Evolutionary conservation across 2,329 filamentous ascomycete species (phyloP).

Genomic region (Biscogniauxia sp.): DNA sequence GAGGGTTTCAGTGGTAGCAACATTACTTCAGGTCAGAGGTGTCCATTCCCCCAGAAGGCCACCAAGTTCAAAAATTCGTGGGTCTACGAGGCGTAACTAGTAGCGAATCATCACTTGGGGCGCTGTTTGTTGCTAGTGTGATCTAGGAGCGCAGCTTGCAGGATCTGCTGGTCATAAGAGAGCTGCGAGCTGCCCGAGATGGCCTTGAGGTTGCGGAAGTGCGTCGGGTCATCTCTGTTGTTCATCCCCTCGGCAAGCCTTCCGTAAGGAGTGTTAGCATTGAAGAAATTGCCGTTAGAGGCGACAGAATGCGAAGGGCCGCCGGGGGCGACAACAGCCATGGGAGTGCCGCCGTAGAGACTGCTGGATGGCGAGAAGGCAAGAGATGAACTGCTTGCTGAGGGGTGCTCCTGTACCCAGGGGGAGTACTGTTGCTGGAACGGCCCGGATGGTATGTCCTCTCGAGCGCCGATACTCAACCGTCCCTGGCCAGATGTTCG

Average conservation of each 20-base stretch:
- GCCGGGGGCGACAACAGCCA: conserved; percentile 1
- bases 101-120: conserved; percentile 23
- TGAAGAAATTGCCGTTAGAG: conserved; percentile 29
- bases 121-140: conserved; percentile 19
- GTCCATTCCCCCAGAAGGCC: too few species aligned
- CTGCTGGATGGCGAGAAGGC: conserved; percentile 51
- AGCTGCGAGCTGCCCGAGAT: conserved; percentile 18
- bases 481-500: conserved; percentile 7
- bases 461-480: neutral
- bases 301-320: conserved; percentile 19
- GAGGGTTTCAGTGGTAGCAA: too few species aligned
- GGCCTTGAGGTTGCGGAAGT: conserved; percentile 28
- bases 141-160: conserved; percentile 25
- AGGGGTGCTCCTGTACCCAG: conserved; percentile 14
- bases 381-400: conserved; percentile 27
- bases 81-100: neutral
- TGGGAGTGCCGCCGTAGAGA: conserved; percentile 48
- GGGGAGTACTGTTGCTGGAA: conserved; percentile 20
- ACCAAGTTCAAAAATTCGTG: too few species aligned
- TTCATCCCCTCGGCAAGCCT: conserved; percentile 22
- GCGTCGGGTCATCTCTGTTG: conserved; percentile 24
- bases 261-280: conserved; percentile 27
- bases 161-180: conserved; percentile 25
- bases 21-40: too few species aligned
- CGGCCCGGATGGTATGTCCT: conserved; percentile 1